Evolutionary conservation across 1,284 basidiomycete genomes (phyloP).

Genomic region (Bothia castanella): DNA sequence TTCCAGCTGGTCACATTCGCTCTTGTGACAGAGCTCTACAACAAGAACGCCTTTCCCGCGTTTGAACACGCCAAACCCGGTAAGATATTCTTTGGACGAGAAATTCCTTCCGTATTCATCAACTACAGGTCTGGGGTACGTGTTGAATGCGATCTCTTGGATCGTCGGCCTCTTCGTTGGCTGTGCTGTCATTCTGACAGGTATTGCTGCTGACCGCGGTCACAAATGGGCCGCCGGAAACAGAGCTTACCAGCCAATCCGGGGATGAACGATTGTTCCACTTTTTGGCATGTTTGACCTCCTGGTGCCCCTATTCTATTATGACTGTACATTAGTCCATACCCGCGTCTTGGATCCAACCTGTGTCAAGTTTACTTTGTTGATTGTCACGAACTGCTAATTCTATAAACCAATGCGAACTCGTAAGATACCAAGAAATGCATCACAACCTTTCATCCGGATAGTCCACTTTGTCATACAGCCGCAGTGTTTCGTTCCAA

Average conservation of each 20-base stretch:
- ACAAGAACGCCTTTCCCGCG: conserved; percentile 41
- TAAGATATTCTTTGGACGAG: conserved; percentile 31
- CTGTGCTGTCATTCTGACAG: conserved; percentile 56
- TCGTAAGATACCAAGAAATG: background rate
- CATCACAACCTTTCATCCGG: conserved; percentile 23
- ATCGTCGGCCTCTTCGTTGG: conserved; percentile 49
- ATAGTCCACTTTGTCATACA: conserved; percentile 66
- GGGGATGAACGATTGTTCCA: conserved; percentile 19
- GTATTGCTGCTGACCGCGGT: conserved; percentile 62
- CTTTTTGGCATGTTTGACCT: background rate
- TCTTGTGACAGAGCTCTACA: conserved; percentile 62
- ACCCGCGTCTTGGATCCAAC: conserved; percentile 4
- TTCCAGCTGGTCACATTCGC: conserved; percentile 60
- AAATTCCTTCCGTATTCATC: conserved; percentile 5
- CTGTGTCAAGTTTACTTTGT: background rate
- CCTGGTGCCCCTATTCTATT: background rate
- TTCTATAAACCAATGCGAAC: background rate
- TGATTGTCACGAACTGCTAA: background rate
- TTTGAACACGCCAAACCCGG: conserved; percentile 61
- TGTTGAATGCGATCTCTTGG: conserved; percentile 61
- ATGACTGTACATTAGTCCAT: conserved; percentile 5
- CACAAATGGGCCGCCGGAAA: conserved; percentile 74
- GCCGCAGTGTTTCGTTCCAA: conserved; percentile 78
- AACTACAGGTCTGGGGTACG: conserved; percentile 51
- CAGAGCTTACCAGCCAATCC: conserved; percentile 58